Evolutionary conservation across 192 early-diverging fungal genomes (phyloP).

Genomic region (Coemansia sp.): DNA sequence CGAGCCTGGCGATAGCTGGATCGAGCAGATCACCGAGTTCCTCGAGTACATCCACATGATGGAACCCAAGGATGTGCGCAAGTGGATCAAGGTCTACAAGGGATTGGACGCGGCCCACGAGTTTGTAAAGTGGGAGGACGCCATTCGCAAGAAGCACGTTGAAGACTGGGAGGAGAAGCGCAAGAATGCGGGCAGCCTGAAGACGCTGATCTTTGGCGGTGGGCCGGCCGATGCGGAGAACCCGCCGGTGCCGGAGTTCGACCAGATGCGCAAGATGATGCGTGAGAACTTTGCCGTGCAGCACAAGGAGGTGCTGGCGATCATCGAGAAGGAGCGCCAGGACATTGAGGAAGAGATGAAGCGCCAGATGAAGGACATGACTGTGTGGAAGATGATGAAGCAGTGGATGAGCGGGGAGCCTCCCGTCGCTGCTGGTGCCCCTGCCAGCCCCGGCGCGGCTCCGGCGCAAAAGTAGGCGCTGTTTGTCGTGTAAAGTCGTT

Average conservation of each 20-base stretch:
- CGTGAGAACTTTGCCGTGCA: conserved; percentile 67
- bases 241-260: conserved; percentile 63
- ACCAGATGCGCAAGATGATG: conserved; percentile 61
- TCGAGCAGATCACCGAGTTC: conserved; percentile 84
- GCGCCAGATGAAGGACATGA: conserved; percentile 88
- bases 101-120: conserved; percentile 66
- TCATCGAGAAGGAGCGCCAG: conserved; percentile 68
- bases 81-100: conserved; percentile 66
- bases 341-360: conserved; percentile 66
- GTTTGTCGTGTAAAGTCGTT: background rate
- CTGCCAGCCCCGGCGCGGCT: background rate
- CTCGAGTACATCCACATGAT: conserved; percentile 76
- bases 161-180: conserved; percentile 68
- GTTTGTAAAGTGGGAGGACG: conserved; percentile 69
- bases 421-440: background rate
- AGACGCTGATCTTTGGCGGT: conserved; percentile 50
- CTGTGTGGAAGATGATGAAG: conserved; percentile 78
- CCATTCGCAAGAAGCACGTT: conserved; percentile 60
- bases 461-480: background rate
- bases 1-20: conserved; percentile 72
- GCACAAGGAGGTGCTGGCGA: conserved; percentile 64
- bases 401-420: conserved; percentile 21
- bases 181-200: conserved; percentile 60
- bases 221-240: conserved; percentile 54
- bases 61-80: conserved; percentile 72